Conservation (phyloP, 129 eudicot genomes). For the Logfia minima region DNA sequence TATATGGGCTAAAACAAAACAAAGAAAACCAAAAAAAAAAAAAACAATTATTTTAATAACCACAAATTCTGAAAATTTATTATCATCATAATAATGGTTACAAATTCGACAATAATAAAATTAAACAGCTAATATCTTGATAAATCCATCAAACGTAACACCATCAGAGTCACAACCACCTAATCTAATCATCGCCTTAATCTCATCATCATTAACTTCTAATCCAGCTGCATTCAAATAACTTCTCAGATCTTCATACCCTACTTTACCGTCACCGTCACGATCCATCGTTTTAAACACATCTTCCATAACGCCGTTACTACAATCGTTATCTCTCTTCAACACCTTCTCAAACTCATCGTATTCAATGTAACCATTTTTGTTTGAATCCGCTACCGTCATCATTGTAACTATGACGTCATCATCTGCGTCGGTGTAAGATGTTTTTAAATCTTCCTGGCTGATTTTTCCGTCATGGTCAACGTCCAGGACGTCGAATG, state of each 20-base stretch:
- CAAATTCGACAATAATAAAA: neutral
- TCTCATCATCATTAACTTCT: constrained; percentile 66
- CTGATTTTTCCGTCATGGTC: constrained; percentile 84
- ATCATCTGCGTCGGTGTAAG: constrained; percentile 47
- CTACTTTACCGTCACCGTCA: constrained; percentile 87
- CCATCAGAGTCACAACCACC: constrained; percentile 57
- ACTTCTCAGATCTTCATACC: constrained; percentile 56
- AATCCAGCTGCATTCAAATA: constrained; percentile 59
- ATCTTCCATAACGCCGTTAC: constrained; percentile 57
- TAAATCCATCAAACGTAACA: constrained; percentile 56
- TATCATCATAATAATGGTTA: neutral
- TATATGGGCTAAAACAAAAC: too few relatives aligned
- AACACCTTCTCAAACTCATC: constrained; percentile 78
- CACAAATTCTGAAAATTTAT: neutral
- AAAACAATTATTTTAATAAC: too few relatives aligned
- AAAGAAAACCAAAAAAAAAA: too few relatives aligned
- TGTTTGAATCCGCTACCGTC: constrained; percentile 59
- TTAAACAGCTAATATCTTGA: constrained; percentile 62
- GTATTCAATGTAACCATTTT: constrained; percentile 70
- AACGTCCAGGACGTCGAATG: constrained; percentile 71
- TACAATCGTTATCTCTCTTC: neutral
- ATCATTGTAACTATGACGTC: constrained; percentile 76
- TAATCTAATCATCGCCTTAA: constrained; percentile 64
- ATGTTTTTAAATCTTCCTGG: constrained; percentile 59
- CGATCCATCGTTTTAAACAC: constrained; percentile 74